Base-by-base conservation (phyloP, 805 yeast species). In the Ogataea wickerhamii region DNA sequence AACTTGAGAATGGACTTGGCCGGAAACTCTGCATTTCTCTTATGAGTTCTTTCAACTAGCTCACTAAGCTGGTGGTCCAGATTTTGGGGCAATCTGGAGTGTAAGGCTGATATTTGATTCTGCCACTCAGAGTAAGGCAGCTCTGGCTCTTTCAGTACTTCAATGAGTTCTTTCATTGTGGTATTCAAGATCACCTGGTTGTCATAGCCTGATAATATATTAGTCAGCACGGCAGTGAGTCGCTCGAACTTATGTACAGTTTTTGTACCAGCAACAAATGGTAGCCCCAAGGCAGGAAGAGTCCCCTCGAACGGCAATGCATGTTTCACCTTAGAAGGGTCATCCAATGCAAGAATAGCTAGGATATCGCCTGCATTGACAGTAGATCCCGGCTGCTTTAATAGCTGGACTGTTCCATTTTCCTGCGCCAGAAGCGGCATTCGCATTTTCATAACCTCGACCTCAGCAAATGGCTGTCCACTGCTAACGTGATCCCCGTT, bases 361-460 rank as follows among this genome's bases (percentile, higher is more conserved):
- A 93, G 76, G 44, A 94, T 91, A 58, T 93, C 98, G 68, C 98
- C 98, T 34, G 97, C 97, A 52, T 78, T 78, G 42, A 93, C 83
- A 19, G 95, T 87, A n/a, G 98, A 83, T 37, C 99, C 99, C 7
- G 98, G 98, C 69, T 93, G 98, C 66, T 93, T 91, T 60, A 93
- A 79, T 29, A 88, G 70, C 68, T 91, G 97, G 37, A 89, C 86
- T 41, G 76, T 71, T 74, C 99, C 99, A 55, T 85, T 83, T 63
- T 91, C 98, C 63, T 81, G 87, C 16, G 97, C 91, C 56, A 89
- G 70, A 55, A 93, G 74, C 35, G 98, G 97, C 97, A 93, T 93
- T 66, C 89, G 88, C 98, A 93, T 93, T 67, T 93, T 93, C 99
- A 93, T 93, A 51, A 93, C 98, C 69, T 93, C 99, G 41, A 93